phyloP scores from a whole-genome alignment of 169 alveolate genomes.

The Ichthyophthirius multifiliis region DNA sequence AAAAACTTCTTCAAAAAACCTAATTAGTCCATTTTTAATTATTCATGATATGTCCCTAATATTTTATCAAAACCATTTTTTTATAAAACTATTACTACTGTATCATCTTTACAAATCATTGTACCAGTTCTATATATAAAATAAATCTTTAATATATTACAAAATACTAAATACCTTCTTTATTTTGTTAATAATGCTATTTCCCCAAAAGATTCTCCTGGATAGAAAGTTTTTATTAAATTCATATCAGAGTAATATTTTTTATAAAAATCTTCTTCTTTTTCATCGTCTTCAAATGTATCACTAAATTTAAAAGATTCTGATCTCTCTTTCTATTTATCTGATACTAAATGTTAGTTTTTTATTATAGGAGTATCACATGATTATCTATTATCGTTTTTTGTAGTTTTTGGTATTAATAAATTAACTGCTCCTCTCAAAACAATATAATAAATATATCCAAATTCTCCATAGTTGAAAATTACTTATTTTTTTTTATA shows the following conservation, averaged over 20 bases:
- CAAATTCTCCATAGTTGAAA: constrained; percentile 8
- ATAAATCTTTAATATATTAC: no score
- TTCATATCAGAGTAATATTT: neutral
- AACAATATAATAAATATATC: neutral
- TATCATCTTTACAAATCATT: constrained; percentile 21
- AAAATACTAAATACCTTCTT: neutral
- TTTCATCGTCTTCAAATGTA: neutral
- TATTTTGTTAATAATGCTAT: constrained; percentile 26
- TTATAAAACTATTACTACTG: constrained; percentile 2
- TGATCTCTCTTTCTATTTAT: no score
- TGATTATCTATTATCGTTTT: neutral
- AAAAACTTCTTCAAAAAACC: neutral
- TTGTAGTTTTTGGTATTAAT: neutral
- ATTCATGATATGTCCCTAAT: neutral
- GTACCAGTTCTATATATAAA: constrained; percentile 19
- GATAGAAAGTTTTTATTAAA: neutral
- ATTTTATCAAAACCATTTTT: constrained; percentile 27
- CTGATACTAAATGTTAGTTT: neutral
- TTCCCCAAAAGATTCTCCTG: constrained; percentile 35
- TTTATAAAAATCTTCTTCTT: neutral
- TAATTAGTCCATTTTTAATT: neutral
- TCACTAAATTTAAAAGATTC: neutral
- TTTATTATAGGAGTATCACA: neutral
- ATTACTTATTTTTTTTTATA: no score
- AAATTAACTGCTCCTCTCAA: neutral